These are phyloP conservation scores for Penicillium malachiteum DNA, from an alignment of 495 filamentous ascomycete genomes.

Conservation along the genomic window DNA sequence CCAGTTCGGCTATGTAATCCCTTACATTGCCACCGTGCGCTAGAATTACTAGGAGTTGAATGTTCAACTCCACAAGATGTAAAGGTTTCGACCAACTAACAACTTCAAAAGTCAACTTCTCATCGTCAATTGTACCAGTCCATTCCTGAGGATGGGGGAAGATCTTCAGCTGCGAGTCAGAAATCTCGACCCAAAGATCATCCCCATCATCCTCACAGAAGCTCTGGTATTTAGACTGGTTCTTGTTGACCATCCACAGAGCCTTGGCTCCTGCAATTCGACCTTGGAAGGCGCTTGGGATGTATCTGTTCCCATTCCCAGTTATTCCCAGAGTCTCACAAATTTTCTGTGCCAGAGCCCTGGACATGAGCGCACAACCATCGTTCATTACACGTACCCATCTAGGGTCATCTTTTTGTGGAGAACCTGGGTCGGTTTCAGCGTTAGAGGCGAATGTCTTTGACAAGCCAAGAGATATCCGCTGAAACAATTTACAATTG, in stretches of 20 bases:
- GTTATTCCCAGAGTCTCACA: constrained; percentile 57
- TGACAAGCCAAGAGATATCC: constrained; percentile 41
- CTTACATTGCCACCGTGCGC: constrained; percentile 61
- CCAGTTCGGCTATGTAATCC: constrained; percentile 55
- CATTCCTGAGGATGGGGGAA: constrained; percentile 54
- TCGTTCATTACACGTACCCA: constrained; percentile 69
- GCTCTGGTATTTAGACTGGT: constrained; percentile 18
- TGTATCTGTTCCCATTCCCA: constrained; percentile 26
- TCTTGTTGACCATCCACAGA: constrained; percentile 74
- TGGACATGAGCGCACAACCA: constrained; percentile 73
- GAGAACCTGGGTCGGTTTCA: constrained; percentile 44
- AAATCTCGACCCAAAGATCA: constrained; percentile 72
- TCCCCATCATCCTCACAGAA: constrained; percentile 27
- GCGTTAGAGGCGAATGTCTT: constrained; percentile 48
- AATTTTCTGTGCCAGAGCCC: constrained; percentile 58
- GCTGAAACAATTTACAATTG: constrained; percentile 54
- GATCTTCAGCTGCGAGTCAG: constrained; percentile 79
- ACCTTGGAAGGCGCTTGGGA: constrained; percentile 77
- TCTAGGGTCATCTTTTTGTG: constrained; percentile 27
- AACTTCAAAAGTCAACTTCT: constrained; percentile 72
- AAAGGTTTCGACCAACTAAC: constrained; percentile 60
- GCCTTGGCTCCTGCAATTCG: constrained; percentile 86
- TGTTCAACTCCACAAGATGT: constrained; percentile 64
- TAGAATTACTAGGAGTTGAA: constrained; percentile 77
- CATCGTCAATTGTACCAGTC: constrained; percentile 35